phyloP scores from a whole-genome alignment of 257 asterid species.

The Perilla frutescens region DNA sequence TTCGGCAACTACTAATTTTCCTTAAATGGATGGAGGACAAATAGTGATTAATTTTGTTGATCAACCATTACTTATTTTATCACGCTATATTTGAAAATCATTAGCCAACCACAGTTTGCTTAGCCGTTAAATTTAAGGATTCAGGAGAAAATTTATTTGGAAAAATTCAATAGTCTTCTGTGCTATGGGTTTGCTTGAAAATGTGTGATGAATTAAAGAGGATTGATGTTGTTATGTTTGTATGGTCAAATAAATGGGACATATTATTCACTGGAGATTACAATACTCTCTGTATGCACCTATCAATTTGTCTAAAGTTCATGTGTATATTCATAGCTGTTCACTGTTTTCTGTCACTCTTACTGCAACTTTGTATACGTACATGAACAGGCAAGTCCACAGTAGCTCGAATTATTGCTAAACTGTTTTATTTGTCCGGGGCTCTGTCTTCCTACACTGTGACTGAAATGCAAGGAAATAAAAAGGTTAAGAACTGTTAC shows the following conservation, averaged over 20 bases:
- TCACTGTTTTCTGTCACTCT: not conserved
- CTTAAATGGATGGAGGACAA: not conserved
- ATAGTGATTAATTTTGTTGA: constrained; percentile 5
- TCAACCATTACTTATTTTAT: not conserved
- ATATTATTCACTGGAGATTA: not conserved
- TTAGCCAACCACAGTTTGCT: not conserved
- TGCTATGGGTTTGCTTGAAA: constrained; percentile 12
- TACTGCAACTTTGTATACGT: not conserved
- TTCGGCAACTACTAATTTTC: constrained; percentile 6
- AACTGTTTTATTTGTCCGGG: constrained; percentile 56
- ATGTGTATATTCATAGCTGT: not conserved
- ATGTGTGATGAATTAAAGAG: not conserved
- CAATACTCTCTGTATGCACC: not conserved
- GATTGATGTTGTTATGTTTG: not conserved
- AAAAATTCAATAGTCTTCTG: not conserved
- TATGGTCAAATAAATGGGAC: not conserved
- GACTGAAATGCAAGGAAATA: constrained; percentile 53
- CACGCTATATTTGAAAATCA: not conserved
- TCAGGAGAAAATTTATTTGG: not conserved
- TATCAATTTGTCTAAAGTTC: not conserved
- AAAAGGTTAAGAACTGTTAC: constrained; percentile 36
- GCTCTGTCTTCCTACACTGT: constrained; percentile 49
- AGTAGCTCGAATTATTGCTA: constrained; percentile 57
- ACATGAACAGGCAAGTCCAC: constrained; percentile 52
- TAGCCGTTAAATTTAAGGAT: not conserved